Evolutionary conservation across 768 basidiomycete species (phyloP).

Genomic region (Epithele typhae): DNA sequence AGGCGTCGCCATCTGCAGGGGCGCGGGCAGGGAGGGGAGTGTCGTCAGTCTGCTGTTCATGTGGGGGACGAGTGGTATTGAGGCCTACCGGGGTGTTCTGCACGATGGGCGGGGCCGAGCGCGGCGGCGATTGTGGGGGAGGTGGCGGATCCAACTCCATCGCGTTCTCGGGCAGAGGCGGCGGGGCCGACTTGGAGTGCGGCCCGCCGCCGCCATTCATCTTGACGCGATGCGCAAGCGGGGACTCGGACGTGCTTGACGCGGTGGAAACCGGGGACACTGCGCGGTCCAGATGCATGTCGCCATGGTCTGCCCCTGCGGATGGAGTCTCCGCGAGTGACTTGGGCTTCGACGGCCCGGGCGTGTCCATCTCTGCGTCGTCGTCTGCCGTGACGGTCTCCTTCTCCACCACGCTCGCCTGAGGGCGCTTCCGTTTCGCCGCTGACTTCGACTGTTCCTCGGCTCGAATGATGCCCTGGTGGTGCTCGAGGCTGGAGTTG

Average conservation of each 20-base stretch:
- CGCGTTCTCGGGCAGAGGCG: constrained; percentile 15
- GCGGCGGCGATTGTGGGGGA: constrained; percentile 7
- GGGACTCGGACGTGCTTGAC: constrained; percentile 71
- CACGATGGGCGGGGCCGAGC: constrained; percentile 9
- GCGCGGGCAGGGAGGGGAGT: not conserved
- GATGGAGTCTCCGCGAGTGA: constrained; percentile 13
- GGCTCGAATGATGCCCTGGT: constrained; percentile 53
- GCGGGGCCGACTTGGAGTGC: constrained; percentile 30
- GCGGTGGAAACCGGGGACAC: constrained; percentile 68
- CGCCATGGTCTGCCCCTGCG: constrained; percentile 30
- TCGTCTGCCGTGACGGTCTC: constrained; percentile 26
- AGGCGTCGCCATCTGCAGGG: constrained; percentile 42
- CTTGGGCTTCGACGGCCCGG: constrained; percentile 36
- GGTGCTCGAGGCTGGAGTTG: constrained; percentile 69
- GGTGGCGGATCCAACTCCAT: constrained; percentile 7
- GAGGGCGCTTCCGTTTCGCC: constrained; percentile 55
- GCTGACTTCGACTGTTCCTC: constrained; percentile 48
- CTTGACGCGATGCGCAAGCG: constrained; percentile 65
- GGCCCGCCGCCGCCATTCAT: constrained; percentile 48
- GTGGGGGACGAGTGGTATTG: not conserved
- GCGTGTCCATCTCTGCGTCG: constrained; percentile 47
- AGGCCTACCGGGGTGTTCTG: constrained; percentile 11
- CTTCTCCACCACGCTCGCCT: constrained; percentile 43
- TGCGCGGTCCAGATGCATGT: constrained; percentile 40
- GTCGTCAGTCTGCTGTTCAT: not conserved